Conservation (phyloP, 75 land plant species). For the Ceratopteris richardii region DNA sequence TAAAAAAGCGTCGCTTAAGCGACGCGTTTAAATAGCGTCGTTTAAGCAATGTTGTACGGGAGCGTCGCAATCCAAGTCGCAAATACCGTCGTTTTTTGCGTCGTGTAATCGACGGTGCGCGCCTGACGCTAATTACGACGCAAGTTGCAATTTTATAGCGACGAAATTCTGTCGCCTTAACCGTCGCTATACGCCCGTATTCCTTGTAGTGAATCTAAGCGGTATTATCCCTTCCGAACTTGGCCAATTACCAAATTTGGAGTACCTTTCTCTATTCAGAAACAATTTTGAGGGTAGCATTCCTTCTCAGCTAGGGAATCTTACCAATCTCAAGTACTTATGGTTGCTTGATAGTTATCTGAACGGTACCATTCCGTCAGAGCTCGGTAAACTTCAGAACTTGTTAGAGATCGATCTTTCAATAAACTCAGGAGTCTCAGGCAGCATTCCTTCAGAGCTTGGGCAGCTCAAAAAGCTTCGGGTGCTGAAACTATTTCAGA, state of each 20-base stretch:
- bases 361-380: constrained; percentile 31
- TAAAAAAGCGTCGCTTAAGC: too few species aligned
- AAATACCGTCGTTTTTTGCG: too few species aligned
- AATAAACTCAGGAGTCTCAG: constrained; percentile 21
- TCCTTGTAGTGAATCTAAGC: too few species aligned
- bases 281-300: constrained; percentile 21
- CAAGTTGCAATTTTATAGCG: too few species aligned
- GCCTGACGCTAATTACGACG: too few species aligned
- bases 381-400: constrained; percentile 28
- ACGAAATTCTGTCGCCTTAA: too few species aligned
- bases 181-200: too few species aligned
- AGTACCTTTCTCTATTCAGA: constrained; percentile 6
- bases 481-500: constrained; percentile 48
- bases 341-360: neutral
- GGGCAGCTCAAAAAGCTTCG: constrained; percentile 36
- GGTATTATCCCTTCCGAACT: constrained; percentile 22
- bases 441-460: constrained; percentile 55
- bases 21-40: too few species aligned
- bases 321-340: constrained; percentile 36
- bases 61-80: too few species aligned
- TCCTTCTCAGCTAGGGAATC: constrained; percentile 25
- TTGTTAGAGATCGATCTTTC: constrained; percentile 36
- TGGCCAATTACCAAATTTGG: constrained; percentile 8
- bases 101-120: too few species aligned
- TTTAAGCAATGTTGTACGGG: too few species aligned